A percentile compares a stretch with the other conserved stretches of the same genome.
Evolutionary conservation across 768 basidiomycete genomes (phyloP).

Genomic region (Calocybe indica): DNA sequence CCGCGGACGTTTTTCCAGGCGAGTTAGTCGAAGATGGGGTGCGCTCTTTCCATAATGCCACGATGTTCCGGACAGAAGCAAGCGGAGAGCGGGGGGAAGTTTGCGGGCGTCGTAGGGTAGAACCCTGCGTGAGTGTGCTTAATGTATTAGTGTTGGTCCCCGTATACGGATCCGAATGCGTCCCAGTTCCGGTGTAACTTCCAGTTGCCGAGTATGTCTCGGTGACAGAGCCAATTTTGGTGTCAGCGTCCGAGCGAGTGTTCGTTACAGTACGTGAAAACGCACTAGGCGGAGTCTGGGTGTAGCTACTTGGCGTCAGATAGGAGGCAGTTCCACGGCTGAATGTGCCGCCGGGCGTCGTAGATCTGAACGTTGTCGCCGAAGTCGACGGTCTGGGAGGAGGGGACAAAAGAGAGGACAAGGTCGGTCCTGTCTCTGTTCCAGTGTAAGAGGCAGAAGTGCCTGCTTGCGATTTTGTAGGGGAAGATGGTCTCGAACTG

Average conservation of each 20-base stretch:
- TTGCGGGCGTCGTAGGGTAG: conserved; percentile 57
- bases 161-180: conserved; percentile 21
- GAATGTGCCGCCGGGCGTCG: conserved; percentile 17
- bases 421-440: conserved; percentile 22
- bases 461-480: conserved; percentile 31
- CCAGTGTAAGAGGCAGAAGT: conserved; percentile 31
- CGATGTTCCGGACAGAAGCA: conserved; percentile 71
- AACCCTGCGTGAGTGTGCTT: conserved; percentile 38
- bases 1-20: conserved; percentile 27
- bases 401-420: conserved; percentile 45
- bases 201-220: conserved; percentile 35
- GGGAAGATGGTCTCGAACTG: conserved; percentile 40
- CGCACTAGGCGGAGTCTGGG: conserved; percentile 31
- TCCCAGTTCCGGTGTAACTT: conserved; percentile 31
- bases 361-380: conserved; percentile 23
- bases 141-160: conserved; percentile 30
- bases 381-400: conserved; percentile 31
- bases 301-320: conserved; percentile 27
- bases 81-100: conserved; percentile 66
- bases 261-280: conserved; percentile 22
- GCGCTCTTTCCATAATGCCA: conserved; percentile 76
- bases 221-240: conserved; percentile 17
- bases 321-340: conserved; percentile 24
- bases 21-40: conserved; percentile 45
- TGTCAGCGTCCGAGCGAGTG: conserved; percentile 19